These are phyloP conservation scores for Acanthochlamys bracteata DNA, from an alignment of 106 monocot species.

Conservation along the genomic window DNA sequence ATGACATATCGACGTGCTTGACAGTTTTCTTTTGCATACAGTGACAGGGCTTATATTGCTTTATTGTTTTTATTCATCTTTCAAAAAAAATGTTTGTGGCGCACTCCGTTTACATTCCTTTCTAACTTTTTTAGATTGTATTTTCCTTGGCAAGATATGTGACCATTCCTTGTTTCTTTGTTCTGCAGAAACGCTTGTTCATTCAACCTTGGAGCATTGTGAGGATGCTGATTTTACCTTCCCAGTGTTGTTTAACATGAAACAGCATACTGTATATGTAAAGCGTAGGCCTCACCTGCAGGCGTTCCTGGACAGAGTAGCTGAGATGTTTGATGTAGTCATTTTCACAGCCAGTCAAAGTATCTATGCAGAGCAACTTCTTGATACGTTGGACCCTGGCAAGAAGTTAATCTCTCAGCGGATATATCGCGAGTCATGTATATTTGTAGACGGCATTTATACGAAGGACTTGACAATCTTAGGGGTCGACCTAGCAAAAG, in stretches of 20 bases:
- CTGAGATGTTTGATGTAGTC: conserved; percentile 75
- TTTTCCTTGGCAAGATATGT: no score
- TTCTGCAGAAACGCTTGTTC: conserved; percentile 86
- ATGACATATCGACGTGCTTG: no score
- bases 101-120: no score
- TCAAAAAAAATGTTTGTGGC: no score
- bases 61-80: no score
- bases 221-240: conserved; percentile 78
- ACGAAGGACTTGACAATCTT: conserved; percentile 74
- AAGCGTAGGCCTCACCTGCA: conserved; percentile 68
- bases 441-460: conserved; percentile 79
- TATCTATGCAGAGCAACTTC: conserved; percentile 69
- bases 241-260: conserved; percentile 67
- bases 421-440: conserved; percentile 82
- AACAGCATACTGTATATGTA: conserved; percentile 79
- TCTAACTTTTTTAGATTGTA: no score
- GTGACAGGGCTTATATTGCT: no score
- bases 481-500: conserved; percentile 70
- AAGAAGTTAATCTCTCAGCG: conserved; percentile 54
- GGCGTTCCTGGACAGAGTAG: conserved; percentile 65
- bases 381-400: conserved; percentile 77
- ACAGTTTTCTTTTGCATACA: no score
- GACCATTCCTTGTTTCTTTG: neutral
- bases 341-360: conserved; percentile 98
- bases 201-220: conserved; percentile 69